These are phyloP conservation scores for Xenoacremonium recifei DNA, from an alignment of 2,329 filamentous ascomycete species.

Conservation along the genomic window DNA sequence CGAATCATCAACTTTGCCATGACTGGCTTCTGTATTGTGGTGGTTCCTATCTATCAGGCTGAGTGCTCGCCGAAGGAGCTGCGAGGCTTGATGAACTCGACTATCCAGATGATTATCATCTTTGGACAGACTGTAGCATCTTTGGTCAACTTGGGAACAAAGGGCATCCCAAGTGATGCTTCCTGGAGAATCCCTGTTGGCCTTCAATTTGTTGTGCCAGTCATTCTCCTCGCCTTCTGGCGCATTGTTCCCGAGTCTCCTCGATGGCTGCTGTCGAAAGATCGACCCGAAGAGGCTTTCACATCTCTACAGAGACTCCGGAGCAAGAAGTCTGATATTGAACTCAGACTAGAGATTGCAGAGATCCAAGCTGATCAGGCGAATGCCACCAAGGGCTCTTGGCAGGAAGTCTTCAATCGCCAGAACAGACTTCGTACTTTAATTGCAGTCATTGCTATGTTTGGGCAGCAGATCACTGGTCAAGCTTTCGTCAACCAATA, in stretches of 20 bases:
- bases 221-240: slow-evolving; percentile 33
- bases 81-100: slow-evolving; percentile 27
- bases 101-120: slow-evolving; percentile 27
- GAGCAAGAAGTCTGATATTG: slow-evolving; percentile 24
- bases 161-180: slow-evolving; percentile 14
- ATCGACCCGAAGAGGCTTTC: slow-evolving; percentile 31
- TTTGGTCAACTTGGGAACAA: slow-evolving; percentile 25
- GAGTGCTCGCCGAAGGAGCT: slow-evolving; percentile 25
- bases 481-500: slow-evolving; percentile 31
- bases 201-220: slow-evolving; percentile 41
- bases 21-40: slow-evolving; percentile 31
- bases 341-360: slow-evolving; percentile 23
- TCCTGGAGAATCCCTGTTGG: slow-evolving; percentile 45
- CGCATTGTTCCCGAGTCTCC: slow-evolving; percentile 44
- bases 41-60: slow-evolving; percentile 30
- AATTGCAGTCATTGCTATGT: slow-evolving; percentile 28
- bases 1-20: slow-evolving; percentile 29
- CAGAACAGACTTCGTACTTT: slow-evolving; percentile 10
- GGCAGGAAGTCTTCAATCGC: slow-evolving; percentile 9
- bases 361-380: slow-evolving; percentile 4
- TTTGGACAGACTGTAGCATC: slow-evolving; percentile 25
- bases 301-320: slow-evolving; percentile 31
- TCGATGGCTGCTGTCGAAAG: slow-evolving; percentile 41
- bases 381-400: slow-evolving; percentile 6
- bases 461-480: slow-evolving; percentile 32